A percentile compares a stretch with the other conserved stretches of the same genome.
These are phyloP conservation scores for Alternaria angustiovoidea DNA, from an alignment of 2,329 filamentous ascomycete species.

Conservation along the genomic window DNA sequence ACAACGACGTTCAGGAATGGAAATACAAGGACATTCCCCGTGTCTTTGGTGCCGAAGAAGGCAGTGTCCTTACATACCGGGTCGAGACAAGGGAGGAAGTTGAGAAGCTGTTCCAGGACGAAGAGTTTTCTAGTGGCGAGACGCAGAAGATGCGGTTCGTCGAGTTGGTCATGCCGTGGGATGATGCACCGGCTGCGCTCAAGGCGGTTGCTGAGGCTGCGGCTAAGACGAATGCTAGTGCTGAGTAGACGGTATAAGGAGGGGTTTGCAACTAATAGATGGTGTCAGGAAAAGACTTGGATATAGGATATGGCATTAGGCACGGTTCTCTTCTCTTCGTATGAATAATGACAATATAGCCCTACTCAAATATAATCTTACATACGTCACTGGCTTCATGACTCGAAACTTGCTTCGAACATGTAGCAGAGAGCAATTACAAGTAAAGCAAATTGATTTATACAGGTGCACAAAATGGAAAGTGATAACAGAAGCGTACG, in stretches of 20 bases:
- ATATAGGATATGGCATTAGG: neutral
- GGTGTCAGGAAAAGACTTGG: neutral
- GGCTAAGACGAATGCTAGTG: constrained; percentile 67
- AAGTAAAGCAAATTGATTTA: neutral
- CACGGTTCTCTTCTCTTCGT: neutral
- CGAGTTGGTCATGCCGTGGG: constrained; percentile 80
- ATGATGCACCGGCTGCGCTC: constrained; percentile 77
- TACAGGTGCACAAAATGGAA: neutral
- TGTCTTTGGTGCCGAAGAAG: constrained; percentile 70
- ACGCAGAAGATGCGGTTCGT: constrained; percentile 70
- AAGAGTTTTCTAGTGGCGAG: constrained; percentile 63
- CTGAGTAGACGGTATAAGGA: constrained; percentile 13
- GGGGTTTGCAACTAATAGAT: neutral
- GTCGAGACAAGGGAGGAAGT: constrained; percentile 75
- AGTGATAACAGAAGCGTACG: neutral
- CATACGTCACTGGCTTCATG: neutral
- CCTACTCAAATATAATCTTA: neutral
- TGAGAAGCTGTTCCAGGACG: constrained; percentile 69
- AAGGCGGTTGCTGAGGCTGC: constrained; percentile 75
- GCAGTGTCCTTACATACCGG: constrained; percentile 68
- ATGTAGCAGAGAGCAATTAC: neutral
- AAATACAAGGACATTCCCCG: constrained; percentile 72
- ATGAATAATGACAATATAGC: neutral
- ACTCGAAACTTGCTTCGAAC: neutral
- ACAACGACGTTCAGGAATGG: constrained; percentile 85